A percentile compares a stretch with the other conserved stretches of the same genome.
Evolutionary conservation across 768 basidiomycete species (phyloP).

Genomic region (Coprinellus aureogranulatus): DNA sequence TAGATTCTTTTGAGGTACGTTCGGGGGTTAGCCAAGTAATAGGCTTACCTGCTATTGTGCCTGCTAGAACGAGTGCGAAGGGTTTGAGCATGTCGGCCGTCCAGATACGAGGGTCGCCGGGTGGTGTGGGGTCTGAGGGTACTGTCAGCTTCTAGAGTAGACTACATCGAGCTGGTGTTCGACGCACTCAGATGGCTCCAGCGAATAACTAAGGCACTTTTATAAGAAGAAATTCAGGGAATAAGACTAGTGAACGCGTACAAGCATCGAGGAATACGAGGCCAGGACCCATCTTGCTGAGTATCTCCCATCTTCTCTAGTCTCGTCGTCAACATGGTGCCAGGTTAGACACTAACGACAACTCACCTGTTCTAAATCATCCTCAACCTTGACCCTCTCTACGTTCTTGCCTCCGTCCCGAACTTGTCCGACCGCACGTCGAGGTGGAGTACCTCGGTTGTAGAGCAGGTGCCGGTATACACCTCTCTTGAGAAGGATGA

Average conservation of each 20-base stretch:
- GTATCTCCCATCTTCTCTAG: constrained; percentile 59
- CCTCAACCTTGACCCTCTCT: constrained; percentile 3
- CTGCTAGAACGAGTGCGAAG: constrained; percentile 61
- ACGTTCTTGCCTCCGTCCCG: constrained; percentile 13
- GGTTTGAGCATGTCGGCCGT: constrained; percentile 45
- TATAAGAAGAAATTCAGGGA: too few species aligned
- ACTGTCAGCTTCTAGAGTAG: too few species aligned
- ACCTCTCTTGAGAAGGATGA: constrained; percentile 77
- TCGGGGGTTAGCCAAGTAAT: too few species aligned
- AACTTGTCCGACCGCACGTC: constrained; percentile 30
- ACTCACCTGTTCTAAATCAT: background rate
- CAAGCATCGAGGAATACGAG: constrained; percentile 71
- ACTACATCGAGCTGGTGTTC: background rate
- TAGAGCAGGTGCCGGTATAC: constrained; percentile 82
- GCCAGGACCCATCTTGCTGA: constrained; percentile 57
- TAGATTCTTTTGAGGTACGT: too few species aligned
- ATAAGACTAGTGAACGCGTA: constrained; percentile 45
- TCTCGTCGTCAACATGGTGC: background rate
- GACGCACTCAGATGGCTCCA: constrained; percentile 68
- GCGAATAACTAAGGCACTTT: constrained; percentile 57
- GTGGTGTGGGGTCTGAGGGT: constrained; percentile 37
- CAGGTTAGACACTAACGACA: too few species aligned
- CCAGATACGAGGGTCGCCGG: constrained; percentile 46
- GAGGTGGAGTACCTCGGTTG: constrained; percentile 70
- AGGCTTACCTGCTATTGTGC: constrained; percentile 62